Evolutionary conservation across 1,139 yeast genomes (phyloP).

Genomic region (Wickerhamiella infanticola): DNA sequence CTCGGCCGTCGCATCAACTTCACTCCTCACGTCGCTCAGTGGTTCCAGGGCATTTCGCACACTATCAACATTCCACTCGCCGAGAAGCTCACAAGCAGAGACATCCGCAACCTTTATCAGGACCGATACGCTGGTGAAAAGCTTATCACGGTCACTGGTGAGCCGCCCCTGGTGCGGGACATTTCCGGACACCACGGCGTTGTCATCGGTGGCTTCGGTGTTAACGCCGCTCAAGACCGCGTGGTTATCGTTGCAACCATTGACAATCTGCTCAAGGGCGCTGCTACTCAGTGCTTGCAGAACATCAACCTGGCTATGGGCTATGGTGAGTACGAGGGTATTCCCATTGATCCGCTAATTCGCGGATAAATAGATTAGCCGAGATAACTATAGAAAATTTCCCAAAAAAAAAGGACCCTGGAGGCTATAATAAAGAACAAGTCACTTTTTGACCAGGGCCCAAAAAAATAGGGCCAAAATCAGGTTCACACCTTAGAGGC

Average conservation of each 20-base stretch:
- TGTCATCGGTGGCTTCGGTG: constrained; percentile 90
- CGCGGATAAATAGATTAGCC: constrained; percentile 9
- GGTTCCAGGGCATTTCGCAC: constrained; percentile 97
- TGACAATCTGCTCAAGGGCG: constrained; percentile 92
- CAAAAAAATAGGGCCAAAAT: no score
- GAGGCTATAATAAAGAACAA: no score
- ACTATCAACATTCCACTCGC: constrained; percentile 84
- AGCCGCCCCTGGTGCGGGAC: constrained; percentile 83
- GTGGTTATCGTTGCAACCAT: constrained; percentile 90
- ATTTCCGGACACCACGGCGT: constrained; percentile 90
- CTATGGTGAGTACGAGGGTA: constrained; percentile 89
- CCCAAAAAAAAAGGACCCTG: not conserved
- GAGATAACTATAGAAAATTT: not conserved
- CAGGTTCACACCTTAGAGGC: no score
- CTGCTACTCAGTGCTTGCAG: constrained; percentile 96
- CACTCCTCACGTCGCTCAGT: constrained; percentile 94
- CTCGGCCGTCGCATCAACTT: constrained; percentile 72
- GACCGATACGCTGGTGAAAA: constrained; percentile 81
- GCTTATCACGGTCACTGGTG: constrained; percentile 70
- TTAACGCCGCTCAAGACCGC: constrained; percentile 73
- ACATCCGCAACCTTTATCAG: constrained; percentile 70
- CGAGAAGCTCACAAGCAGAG: constrained; percentile 59
- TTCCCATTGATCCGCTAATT: constrained; percentile 34
- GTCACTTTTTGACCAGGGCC: no score
- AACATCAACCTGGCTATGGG: constrained; percentile 82